A percentile compares a stretch with the other conserved stretches of the same genome.
These are phyloP conservation scores for Dysphania ambrosioides DNA, from an alignment of 148 eudicot species.

Conservation along the genomic window DNA sequence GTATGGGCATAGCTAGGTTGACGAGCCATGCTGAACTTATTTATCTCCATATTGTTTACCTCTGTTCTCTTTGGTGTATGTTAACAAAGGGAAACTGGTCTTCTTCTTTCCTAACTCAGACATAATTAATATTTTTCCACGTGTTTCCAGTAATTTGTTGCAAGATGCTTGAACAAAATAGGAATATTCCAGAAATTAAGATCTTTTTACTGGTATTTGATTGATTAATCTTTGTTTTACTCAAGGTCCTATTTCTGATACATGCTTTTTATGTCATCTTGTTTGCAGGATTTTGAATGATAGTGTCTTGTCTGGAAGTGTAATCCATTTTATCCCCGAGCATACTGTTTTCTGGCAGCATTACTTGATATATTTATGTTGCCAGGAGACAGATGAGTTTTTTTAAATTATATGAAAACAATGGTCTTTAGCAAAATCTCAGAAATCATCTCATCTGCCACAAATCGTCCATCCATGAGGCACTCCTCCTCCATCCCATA, in stretches of 20 bases:
- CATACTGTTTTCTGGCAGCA: constrained; percentile 5
- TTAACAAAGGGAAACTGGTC: not conserved
- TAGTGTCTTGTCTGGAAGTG: constrained; percentile 11
- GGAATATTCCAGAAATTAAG: not conserved
- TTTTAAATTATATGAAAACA: constrained; percentile 24
- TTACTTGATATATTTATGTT: constrained; percentile 4
- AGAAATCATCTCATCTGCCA: constrained; percentile 50
- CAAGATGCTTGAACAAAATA: not conserved
- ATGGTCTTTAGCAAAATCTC: constrained; percentile 59
- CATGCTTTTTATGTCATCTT: constrained; percentile 5
- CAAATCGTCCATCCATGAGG: constrained; percentile 47
- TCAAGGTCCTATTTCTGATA: constrained; percentile 1
- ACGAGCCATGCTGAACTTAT: not conserved
- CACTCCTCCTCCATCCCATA: constrained; percentile 51
- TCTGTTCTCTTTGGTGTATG: not conserved
- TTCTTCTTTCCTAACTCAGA: not conserved
- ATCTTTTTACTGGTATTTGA: not conserved
- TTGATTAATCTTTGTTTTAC: too few species aligned
- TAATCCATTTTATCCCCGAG: constrained; percentile 7
- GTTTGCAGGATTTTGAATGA: constrained; percentile 19
- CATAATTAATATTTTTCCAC: not conserved
- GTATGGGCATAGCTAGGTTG: not conserved
- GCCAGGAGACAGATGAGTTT: constrained; percentile 20
- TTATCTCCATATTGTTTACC: not conserved
- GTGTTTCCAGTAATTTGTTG: not conserved